Base-by-base conservation (phyloP, 441 rosid genomes). In the Adansonia grandidieri region DNA sequence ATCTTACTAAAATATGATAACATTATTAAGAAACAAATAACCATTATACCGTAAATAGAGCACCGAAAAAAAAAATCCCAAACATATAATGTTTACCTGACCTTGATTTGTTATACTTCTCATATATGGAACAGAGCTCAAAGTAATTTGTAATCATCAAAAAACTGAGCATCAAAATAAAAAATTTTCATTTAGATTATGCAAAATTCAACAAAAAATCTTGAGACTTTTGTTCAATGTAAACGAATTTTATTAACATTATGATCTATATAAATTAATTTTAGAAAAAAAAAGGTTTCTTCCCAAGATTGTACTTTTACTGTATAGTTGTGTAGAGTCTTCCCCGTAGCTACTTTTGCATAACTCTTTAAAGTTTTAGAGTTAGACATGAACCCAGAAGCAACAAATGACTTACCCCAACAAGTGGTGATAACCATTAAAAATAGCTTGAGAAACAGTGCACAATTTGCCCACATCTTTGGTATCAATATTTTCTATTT, bases 311-410 rank as follows among this genome's bases (percentile, higher is more conserved):
- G n/a, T 77, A 93, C 98, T 93, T 94, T 96, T 15, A 92, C 97
- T 40, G 96, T 88, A 88, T 83, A 96, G 44, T 92, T 94, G 69
- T 94, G 81, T 24, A 94, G 77, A 57, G 87, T 82, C 84, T 91
- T 96, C 85, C 87, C 97, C 0, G 97, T 84, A 65, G 97, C 90
- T n/a, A 97, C 92, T 83, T 89, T 85, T 4, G 98, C 95, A 71
- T 69, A 79, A 74, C 92, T 89, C 28, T 80, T 84, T 28, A 83
- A 86, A 80, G 83, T 64, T 10, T 81, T 84, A 42, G 84, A 79
- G 58, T 88, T 91, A 71, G 80, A 73, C 75, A 74, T 71, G 77
- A 84, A 82, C 73, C 88, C 87, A 81, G 82, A 56, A 72, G 78
- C 73, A 10, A 60, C 71, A 1, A 81, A 86, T 14, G 89, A 80